Conservation (phyloP, 257 asterid species). For the Nicotiana otophora region DNA sequence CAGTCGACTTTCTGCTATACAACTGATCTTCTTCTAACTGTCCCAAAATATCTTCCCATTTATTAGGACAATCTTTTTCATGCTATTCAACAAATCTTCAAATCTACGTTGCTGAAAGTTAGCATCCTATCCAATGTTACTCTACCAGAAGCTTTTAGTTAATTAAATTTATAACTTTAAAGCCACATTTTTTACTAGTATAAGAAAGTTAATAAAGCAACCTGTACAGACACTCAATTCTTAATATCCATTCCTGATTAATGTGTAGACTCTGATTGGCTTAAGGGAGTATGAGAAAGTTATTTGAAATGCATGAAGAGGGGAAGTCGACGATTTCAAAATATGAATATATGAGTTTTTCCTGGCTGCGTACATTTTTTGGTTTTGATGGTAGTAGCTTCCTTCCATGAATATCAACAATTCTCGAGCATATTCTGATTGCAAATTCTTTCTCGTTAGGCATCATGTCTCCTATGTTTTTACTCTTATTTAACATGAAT, state of each 20-base stretch:
- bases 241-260: not conserved
- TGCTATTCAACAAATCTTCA: not conserved
- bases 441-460: not conserved
- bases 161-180: not conserved
- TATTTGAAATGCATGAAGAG: not conserved
- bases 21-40: not conserved
- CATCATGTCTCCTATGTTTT: not conserved
- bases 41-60: not conserved
- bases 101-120: not conserved
- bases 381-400: not conserved
- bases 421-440: not conserved
- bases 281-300: not conserved
- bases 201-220: not conserved
- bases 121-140: not conserved
- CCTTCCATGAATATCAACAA: not conserved
- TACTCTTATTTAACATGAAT: slow-evolving; percentile 1
- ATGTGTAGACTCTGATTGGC: not conserved
- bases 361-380: not conserved
- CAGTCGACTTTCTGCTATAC: not conserved
- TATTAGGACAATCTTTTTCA: not conserved
- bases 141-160: not conserved
- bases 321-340: not conserved
- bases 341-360: not conserved
- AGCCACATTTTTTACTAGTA: not conserved
- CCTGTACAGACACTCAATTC: not conserved